Percentiles rank a stretch among this genome's conserved stretches.
These are phyloP conservation scores for Pseudogymnoascus sp. DNA, from an alignment of 2,329 filamentous ascomycete genomes.

Conservation along the genomic window DNA sequence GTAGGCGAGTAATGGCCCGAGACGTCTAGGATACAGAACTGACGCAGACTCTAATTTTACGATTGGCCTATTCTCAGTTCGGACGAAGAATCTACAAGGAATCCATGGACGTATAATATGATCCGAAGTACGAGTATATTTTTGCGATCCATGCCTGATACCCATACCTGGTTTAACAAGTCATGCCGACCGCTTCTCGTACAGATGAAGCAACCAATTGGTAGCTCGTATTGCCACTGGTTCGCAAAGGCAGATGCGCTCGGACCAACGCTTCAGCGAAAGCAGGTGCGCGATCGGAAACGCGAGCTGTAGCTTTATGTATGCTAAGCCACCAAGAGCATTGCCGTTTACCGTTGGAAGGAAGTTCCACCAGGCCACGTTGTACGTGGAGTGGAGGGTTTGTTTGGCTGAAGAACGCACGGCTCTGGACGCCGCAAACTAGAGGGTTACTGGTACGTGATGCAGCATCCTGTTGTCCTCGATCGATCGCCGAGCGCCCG, in stretches of 20 bases:
- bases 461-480: no score
- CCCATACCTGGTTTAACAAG: not conserved
- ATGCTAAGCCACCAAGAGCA: not conserved
- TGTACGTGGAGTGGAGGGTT: not conserved
- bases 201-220: not conserved
- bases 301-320: not conserved
- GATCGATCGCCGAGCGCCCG: not conserved
- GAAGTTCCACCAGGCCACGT: not conserved
- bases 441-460: no score
- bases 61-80: not conserved
- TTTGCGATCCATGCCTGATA: not conserved
- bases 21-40: not conserved
- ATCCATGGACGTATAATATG: not conserved
- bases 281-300: not conserved
- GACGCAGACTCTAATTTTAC: not conserved
- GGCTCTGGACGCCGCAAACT: no score
- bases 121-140: not conserved
- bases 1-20: not conserved
- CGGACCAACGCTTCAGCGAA: not conserved
- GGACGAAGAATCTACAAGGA: not conserved
- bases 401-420: not conserved
- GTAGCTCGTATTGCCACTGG: not conserved
- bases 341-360: not conserved
- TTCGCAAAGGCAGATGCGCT: not conserved
- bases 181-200: not conserved